These are phyloP conservation scores for Brasilioporus rufonigricans DNA, from an alignment of 768 basidiomycete species.

Conservation along the genomic window DNA sequence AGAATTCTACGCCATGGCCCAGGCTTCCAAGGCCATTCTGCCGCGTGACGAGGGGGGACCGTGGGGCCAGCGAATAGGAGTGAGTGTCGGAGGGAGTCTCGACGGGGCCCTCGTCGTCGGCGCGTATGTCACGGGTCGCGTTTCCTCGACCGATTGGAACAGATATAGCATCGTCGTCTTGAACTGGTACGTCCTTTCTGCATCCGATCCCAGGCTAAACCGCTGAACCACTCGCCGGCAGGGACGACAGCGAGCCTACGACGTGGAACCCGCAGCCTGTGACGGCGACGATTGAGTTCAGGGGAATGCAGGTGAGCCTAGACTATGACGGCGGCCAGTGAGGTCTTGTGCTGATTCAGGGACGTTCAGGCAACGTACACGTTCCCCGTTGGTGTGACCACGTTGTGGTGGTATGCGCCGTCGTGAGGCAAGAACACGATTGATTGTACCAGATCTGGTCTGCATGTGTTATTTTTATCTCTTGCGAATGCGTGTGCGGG, in stretches of 20 bases:
- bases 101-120: conserved; percentile 61
- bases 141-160: conserved; percentile 51
- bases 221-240: conserved; percentile 3
- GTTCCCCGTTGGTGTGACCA: conserved; percentile 74
- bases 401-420: conserved; percentile 48
- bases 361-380: conserved; percentile 57
- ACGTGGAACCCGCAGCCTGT: conserved; percentile 56
- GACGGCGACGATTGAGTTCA: conserved; percentile 59
- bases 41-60: conserved; percentile 68
- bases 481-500: not conserved
- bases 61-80: conserved; percentile 65
- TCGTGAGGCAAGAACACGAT: conserved; percentile 5
- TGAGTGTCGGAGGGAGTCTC: conserved; percentile 54
- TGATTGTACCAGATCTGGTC: not conserved
- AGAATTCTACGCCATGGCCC: conserved; percentile 76
- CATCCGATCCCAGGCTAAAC: not conserved
- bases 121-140: conserved; percentile 62
- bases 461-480: not conserved
- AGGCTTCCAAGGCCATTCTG: conserved; percentile 69
- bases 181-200: conserved; percentile 47
- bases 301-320: conserved; percentile 51
- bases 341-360: not conserved
- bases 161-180: conserved; percentile 73
- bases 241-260: conserved; percentile 50
- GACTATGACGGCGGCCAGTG: not conserved